These are phyloP conservation scores for Mycena olivaceomarginata DNA, from an alignment of 768 basidiomycete species.

Conservation along the genomic window DNA sequence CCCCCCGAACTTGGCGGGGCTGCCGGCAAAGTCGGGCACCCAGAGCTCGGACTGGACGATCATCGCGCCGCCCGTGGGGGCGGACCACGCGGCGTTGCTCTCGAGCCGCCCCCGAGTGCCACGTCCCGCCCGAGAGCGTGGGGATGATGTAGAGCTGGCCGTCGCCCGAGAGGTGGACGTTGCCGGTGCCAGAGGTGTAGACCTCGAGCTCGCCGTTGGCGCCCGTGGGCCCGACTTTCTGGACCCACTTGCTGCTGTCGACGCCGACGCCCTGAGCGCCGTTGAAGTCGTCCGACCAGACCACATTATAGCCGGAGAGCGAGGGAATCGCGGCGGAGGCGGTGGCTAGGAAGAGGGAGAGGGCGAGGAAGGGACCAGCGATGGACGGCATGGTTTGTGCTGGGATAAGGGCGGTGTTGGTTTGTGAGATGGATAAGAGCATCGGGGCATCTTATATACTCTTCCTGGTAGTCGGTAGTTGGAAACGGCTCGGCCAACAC, in stretches of 20 bases:
- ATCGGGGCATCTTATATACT: too few species aligned
- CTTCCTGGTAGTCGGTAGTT: too few species aligned
- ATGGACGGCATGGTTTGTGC: neutral
- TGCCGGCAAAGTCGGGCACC: constrained; percentile 6
- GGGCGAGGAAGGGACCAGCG: neutral
- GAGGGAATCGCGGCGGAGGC: neutral
- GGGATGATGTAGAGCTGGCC: neutral
- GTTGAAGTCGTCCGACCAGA: constrained; percentile 13
- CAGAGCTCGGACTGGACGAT: constrained; percentile 4
- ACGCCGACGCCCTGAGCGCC: neutral
- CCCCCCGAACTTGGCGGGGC: neutral
- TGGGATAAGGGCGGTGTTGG: neutral
- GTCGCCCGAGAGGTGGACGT: neutral
- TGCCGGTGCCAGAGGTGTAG: neutral
- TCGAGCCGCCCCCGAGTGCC: constrained; percentile 8
- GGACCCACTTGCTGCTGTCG: neutral
- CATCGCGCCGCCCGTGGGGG: neutral
- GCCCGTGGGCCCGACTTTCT: neutral
- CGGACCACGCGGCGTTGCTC: neutral
- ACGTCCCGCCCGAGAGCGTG: neutral
- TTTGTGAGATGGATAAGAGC: too few species aligned
- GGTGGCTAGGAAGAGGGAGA: neutral
- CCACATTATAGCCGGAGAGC: neutral
- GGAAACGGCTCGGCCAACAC: too few species aligned
- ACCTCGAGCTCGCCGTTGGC: neutral